Evolutionary conservation across 2,329 filamentous ascomycete species (phyloP), one percentile per base, ranked within the genome.

Genomic region (Hypoxylon sp.): DNA sequence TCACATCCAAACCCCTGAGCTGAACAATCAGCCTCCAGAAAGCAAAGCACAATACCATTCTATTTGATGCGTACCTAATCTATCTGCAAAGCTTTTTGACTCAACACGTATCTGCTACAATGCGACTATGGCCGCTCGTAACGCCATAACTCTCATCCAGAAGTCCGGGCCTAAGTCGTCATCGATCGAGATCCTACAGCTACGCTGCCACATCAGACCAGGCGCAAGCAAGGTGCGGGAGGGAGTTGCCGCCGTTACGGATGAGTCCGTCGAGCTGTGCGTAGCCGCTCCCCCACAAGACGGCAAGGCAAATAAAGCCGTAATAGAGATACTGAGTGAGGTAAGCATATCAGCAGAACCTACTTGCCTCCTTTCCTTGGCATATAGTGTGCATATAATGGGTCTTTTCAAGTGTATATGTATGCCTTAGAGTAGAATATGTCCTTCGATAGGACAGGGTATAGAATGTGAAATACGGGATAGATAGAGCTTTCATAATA

Each of bases 301-400:
- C 13, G 90, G 90, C 13, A 89, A 92, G 75, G 88, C 91, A 4
- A 93, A 93, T 75, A 87, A 86, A 75, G 90, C 91, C 3, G 88
- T 92, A 2, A 80, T 88, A 53, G 82, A 85, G 39, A 79, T 93
- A 3, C 80, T 93, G 61, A 89, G 90, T 69, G 81, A 88, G 74
- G 88, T 89, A 72, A 69, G 79, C 67, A 8, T 27, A 29, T 63
- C 46, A 48, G 4, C 11, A 13, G 10, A 37, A 15, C 32, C 32
- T 13, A 37, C 32, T 13, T 37, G 13, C 5, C 13, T 13, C 32
- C 2, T 32, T 6, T 37, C 11, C 32, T 37, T 15, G 13, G 32
- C 11, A 11, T 15, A 37, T 37, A 15, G 15, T 5, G 32, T 37
- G 31, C 32, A 11, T 44, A 21, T 44, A 21, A 44, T 44, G 39